These are phyloP conservation scores for Cladorrhinum sp. DNA, from an alignment of 2,329 filamentous ascomycete genomes.

Conservation along the genomic window DNA sequence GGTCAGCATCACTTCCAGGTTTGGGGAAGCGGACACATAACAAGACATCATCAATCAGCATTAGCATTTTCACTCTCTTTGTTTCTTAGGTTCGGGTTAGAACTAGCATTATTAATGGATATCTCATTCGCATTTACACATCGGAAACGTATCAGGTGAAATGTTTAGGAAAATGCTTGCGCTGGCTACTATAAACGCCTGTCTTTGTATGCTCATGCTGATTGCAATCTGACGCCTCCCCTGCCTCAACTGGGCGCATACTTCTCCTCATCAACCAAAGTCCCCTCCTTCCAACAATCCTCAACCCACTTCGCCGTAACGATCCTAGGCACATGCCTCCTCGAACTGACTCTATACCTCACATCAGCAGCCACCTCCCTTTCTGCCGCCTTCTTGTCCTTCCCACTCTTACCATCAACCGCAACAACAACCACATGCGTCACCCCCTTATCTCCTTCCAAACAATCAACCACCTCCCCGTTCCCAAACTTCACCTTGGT, in stretches of 20 bases:
- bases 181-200: no score
- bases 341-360: constrained; percentile 43
- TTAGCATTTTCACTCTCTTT: background rate
- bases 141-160: no score
- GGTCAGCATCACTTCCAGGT: background rate
- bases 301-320: constrained; percentile 72
- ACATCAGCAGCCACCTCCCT: constrained; percentile 42
- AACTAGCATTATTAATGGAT: background rate
- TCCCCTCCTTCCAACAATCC: constrained; percentile 76
- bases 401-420: constrained; percentile 32
- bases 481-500: constrained; percentile 68
- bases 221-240: no score
- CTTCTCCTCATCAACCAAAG: constrained; percentile 73
- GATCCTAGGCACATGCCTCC: constrained; percentile 60
- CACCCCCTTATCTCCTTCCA: constrained; percentile 51
- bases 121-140: background rate
- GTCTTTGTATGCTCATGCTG: no score
- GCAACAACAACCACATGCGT: constrained; percentile 73
- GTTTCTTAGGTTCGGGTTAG: background rate
- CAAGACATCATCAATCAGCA: background rate
- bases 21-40: background rate
- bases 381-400: constrained; percentile 36
- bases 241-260: constrained; percentile 18
- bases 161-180: no score
- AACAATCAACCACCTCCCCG: constrained; percentile 52